These are phyloP conservation scores for Arthrobotrys musiformis DNA, from an alignment of 2,329 filamentous ascomycete species.

Conservation along the genomic window DNA sequence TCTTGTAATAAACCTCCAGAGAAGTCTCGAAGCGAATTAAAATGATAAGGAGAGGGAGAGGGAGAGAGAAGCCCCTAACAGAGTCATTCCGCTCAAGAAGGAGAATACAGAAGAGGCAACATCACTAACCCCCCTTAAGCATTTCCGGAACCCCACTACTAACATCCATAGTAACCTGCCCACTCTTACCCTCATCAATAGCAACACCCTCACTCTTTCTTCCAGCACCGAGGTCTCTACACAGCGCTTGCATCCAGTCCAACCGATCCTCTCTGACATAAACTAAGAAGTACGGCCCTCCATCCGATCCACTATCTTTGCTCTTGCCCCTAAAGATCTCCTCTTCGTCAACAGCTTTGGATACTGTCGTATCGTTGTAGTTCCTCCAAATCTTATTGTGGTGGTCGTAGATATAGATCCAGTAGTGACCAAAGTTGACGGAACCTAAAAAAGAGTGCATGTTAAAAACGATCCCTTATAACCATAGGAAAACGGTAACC, in stretches of 20 bases:
- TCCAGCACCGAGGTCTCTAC: conserved; percentile 48
- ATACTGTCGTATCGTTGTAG: conserved; percentile 90
- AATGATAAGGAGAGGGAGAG: neutral
- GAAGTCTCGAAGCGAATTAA: too few relatives aligned
- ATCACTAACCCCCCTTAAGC: conserved; percentile 23
- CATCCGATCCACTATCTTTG: conserved; percentile 68
- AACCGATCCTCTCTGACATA: conserved; percentile 77
- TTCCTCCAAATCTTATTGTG: conserved; percentile 82
- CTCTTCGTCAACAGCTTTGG: conserved; percentile 71
- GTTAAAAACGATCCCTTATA: neutral
- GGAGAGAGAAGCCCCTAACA: neutral
- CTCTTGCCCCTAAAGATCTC: conserved; percentile 71
- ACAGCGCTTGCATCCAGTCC: conserved; percentile 59
- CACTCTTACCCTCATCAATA: neutral
- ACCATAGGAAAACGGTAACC: neutral
- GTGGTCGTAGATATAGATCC: conserved; percentile 96
- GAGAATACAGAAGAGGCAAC: too few relatives aligned
- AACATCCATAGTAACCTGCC: neutral
- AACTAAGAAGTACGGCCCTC: conserved; percentile 78
- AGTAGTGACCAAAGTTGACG: conserved; percentile 85
- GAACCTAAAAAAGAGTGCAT: conserved; percentile 61
- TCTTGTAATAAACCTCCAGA: too few relatives aligned
- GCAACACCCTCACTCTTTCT: conserved; percentile 11
- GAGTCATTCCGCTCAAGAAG: too few relatives aligned
- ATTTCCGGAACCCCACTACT: neutral